These are phyloP conservation scores for Cladophialophora immunda DNA, from an alignment of 2,329 filamentous ascomycete species.

Conservation along the genomic window DNA sequence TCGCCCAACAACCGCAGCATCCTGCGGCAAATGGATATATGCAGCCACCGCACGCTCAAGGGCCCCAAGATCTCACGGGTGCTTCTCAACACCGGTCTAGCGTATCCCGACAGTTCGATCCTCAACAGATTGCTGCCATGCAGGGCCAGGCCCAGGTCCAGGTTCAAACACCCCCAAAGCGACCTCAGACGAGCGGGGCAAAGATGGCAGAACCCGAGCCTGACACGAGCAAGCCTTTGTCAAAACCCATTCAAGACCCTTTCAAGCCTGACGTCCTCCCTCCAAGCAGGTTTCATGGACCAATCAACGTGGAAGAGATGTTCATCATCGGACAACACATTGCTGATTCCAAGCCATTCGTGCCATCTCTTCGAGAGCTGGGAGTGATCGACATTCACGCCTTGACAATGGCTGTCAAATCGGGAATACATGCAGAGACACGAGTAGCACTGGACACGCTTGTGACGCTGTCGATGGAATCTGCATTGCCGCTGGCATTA, in stretches of 20 bases:
- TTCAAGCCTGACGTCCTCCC: slow-evolving; percentile 58
- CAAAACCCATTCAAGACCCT: slow-evolving; percentile 52
- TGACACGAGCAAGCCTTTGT: slow-evolving; percentile 46
- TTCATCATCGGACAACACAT: slow-evolving; percentile 73
- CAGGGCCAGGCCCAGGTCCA: slow-evolving; percentile 36
- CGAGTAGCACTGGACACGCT: slow-evolving; percentile 87
- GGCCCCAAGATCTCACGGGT: slow-evolving; percentile 46
- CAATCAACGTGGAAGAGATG: slow-evolving; percentile 73
- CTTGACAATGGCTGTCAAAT: slow-evolving; percentile 87
- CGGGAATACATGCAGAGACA: slow-evolving; percentile 88
- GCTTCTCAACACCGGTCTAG: slow-evolving; percentile 43
- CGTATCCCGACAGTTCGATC: slow-evolving; percentile 42
- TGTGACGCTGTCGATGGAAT: slow-evolving; percentile 73
- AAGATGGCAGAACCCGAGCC: slow-evolving; percentile 46
- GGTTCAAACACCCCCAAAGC: slow-evolving; percentile 38
- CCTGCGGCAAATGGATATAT: slow-evolving; percentile 50
- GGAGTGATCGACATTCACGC: slow-evolving; percentile 91
- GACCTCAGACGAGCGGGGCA: slow-evolving; percentile 37
- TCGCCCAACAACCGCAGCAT: slow-evolving; percentile 27
- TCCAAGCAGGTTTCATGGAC: slow-evolving; percentile 70
- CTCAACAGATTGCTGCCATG: slow-evolving; percentile 39
- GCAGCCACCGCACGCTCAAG: slow-evolving; percentile 26
- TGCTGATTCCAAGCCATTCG: slow-evolving; percentile 73
- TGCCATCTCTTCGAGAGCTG: slow-evolving; percentile 78
- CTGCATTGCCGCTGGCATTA: slow-evolving; percentile 71